A percentile compares a stretch with the other conserved stretches of the same genome.
phyloP scores from a whole-genome alignment of 2,329 filamentous ascomycete genomes.

The Metarhizium humberi region DNA sequence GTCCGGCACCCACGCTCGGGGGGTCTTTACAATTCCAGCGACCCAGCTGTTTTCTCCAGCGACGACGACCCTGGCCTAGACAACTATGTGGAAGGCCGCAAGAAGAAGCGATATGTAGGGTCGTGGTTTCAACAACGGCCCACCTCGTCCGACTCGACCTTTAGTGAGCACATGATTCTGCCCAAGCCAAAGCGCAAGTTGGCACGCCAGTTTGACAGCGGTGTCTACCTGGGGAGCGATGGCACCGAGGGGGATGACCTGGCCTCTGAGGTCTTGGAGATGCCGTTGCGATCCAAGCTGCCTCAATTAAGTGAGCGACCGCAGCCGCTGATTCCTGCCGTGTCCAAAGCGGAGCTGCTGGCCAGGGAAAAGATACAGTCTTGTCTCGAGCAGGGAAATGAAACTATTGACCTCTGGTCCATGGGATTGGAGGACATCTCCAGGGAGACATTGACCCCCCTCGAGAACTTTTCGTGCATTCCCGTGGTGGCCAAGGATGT shows the following conservation, averaged over 20 bases:
- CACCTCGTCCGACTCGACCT: constrained; percentile 38
- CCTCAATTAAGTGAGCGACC: constrained; percentile 26
- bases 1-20: constrained; percentile 19
- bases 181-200: constrained; percentile 41
- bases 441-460: constrained; percentile 45
- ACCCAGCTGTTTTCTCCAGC: constrained; percentile 62
- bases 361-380: constrained; percentile 37
- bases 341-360: constrained; percentile 31
- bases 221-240: constrained; percentile 60
- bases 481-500: constrained; percentile 46
- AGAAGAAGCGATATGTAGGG: constrained; percentile 55
- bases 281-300: constrained; percentile 24
- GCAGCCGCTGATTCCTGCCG: constrained; percentile 9
- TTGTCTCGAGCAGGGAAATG: constrained; percentile 49
- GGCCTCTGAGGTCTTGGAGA: constrained; percentile 19
- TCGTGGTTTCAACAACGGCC: constrained; percentile 58
- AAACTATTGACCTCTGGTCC: constrained; percentile 53
- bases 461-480: constrained; percentile 45
- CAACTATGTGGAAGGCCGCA: constrained; percentile 48
- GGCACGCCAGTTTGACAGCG: constrained; percentile 55
- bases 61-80: constrained; percentile 61
- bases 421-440: constrained; percentile 44
- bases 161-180: constrained; percentile 27
- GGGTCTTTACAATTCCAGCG: constrained; percentile 51
- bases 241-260: constrained; percentile 34